phyloP scores from a whole-genome alignment of 345 rosid genomes.

The Populus alba region DNA sequence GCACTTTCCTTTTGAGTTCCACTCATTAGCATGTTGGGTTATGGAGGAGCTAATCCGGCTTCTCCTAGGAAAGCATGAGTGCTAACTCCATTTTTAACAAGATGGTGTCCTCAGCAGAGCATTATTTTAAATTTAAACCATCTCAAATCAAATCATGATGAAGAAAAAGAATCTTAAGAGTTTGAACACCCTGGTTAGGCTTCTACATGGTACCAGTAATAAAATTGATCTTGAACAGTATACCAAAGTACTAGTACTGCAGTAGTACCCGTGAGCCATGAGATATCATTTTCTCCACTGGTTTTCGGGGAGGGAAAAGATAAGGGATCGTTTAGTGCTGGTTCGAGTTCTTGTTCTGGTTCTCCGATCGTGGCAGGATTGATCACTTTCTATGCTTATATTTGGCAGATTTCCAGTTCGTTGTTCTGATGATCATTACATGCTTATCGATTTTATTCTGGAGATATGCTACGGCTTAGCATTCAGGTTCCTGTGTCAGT shows the following conservation, averaged over 20 bases:
- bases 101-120: too few species aligned
- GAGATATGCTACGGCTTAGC: background rate
- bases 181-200: too few species aligned
- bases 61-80: background rate
- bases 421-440: background rate
- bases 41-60: background rate
- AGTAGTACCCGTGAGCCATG: background rate
- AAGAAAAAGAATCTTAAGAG: too few species aligned
- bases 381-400: too few species aligned
- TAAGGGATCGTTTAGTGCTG: background rate
- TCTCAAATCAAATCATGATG: background rate
- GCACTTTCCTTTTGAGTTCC: background rate
- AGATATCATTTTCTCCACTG: slow-evolving; percentile 16
- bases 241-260: too few species aligned
- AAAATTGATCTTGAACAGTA: too few species aligned
- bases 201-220: background rate
- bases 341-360: background rate
- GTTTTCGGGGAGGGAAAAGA: background rate
- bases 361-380: background rate
- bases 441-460: background rate
- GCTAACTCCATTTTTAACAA: background rate
- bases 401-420: too few species aligned
- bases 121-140: background rate
- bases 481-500: background rate
- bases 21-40: background rate